Percentiles rank a stretch among this genome's conserved stretches.
Evolutionary conservation across 352 stramenopile genomes (phyloP).

Genomic region (Blastocystis hominis): DNA sequence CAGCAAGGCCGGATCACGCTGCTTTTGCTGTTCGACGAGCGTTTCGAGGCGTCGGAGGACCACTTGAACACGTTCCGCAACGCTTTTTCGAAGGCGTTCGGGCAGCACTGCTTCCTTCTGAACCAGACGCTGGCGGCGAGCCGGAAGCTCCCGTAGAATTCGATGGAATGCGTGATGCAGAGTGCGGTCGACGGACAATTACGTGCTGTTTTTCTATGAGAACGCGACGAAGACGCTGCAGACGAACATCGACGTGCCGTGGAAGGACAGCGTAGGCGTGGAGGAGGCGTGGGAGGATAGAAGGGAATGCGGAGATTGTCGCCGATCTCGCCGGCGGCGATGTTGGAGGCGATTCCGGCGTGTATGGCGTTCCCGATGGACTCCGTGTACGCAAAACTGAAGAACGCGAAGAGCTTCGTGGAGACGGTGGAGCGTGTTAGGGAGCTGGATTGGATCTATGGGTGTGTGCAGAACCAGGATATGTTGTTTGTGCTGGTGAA

Average conservation of each 20-base stretch:
- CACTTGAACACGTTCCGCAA: neutral
- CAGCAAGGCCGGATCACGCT: neutral
- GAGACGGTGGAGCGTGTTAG: slow-evolving; percentile 55
- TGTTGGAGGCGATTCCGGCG: neutral
- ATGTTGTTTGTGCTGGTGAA: slow-evolving; percentile 25
- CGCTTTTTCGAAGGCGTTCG: neutral
- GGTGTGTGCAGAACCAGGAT: slow-evolving; percentile 56
- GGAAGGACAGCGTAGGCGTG: neutral
- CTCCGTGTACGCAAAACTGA: slow-evolving; percentile 19
- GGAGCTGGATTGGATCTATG: slow-evolving; percentile 60
- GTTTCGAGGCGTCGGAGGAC: neutral
- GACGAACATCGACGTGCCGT: neutral
- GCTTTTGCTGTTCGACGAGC: neutral
- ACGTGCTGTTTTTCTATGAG: neutral
- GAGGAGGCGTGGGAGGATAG: neutral
- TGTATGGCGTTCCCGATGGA: slow-evolving; percentile 22
- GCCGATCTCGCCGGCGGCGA: neutral
- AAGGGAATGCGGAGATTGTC: neutral
- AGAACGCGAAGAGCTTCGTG: slow-evolving; percentile 26
- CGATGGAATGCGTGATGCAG: neutral
- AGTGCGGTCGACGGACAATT: neutral
- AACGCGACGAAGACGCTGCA: neutral
- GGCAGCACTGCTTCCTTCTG: neutral
- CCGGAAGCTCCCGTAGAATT: neutral
- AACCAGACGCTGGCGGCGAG: neutral